Evolutionary conservation across 148 eudicot species (phyloP).

Genomic region (Pharnaceum exiguum): DNA sequence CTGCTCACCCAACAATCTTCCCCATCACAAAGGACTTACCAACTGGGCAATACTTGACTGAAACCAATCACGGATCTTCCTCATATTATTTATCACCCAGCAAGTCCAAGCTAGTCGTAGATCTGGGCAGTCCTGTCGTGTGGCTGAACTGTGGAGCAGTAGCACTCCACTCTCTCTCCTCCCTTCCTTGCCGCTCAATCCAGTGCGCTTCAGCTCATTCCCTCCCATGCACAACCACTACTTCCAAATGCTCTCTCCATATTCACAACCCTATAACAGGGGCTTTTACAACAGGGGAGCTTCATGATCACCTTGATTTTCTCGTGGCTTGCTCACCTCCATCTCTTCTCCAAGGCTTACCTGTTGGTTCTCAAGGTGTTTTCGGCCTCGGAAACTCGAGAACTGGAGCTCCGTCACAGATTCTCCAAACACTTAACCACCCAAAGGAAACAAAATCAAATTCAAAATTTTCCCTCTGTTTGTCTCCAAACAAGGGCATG

Average conservation of each 20-base stretch:
- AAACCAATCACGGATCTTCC: conserved; percentile 15
- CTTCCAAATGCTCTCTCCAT: conserved; percentile 11
- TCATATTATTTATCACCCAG: too few relatives aligned
- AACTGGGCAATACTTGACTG: conserved; percentile 38
- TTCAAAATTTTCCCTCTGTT: conserved; percentile 51
- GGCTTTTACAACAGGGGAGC: conserved; percentile 19
- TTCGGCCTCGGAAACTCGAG: conserved; percentile 48
- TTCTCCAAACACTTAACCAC: conserved; percentile 22
- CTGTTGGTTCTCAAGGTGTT: conserved; percentile 35
- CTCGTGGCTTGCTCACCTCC: conserved; percentile 42
- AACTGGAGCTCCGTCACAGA: conserved; percentile 35
- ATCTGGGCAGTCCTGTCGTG: conserved; percentile 42
- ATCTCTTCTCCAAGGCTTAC: conserved; percentile 30
- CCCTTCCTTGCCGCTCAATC: conserved; percentile 32
- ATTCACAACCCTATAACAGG: conserved; percentile 31
- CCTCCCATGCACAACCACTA: background rate
- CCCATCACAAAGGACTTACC: conserved; percentile 30
- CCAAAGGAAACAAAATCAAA: too few relatives aligned
- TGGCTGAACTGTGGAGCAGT: conserved; percentile 26
- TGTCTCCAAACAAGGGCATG: conserved; percentile 35
- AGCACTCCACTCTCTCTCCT: too few relatives aligned
- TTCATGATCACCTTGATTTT: conserved; percentile 27
- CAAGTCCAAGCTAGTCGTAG: conserved; percentile 34
- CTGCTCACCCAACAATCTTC: conserved; percentile 20
- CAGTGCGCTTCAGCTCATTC: conserved; percentile 38